These are phyloP conservation scores for Xanthoconium stramineum DNA, from an alignment of 768 basidiomycete genomes.

Conservation along the genomic window DNA sequence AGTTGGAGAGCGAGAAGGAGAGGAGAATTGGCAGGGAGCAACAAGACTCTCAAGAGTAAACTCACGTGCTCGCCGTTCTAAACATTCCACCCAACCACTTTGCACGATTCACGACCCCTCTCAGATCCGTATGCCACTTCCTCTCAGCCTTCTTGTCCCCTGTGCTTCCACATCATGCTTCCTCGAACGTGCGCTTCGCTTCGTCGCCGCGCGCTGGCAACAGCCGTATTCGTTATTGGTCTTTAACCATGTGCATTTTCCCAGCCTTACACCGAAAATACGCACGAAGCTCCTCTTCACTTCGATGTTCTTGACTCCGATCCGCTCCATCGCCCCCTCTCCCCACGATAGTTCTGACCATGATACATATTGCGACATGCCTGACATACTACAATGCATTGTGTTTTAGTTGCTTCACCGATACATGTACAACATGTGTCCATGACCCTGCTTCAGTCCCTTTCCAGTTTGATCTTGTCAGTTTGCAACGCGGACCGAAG, in stretches of 20 bases:
- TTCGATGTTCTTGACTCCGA: conserved; percentile 30
- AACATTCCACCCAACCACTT: conserved; percentile 1
- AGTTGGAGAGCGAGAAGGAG: conserved; percentile 95
- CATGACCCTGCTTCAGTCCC: conserved; percentile 10
- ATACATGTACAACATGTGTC: conserved; percentile 26
- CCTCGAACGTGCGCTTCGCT: conserved; percentile 6
- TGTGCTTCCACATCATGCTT: conserved; percentile 13
- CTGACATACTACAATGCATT: conserved; percentile 34
- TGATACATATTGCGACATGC: conserved; percentile 26
- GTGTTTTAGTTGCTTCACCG: conserved; percentile 25
- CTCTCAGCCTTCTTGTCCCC: conserved; percentile 29
- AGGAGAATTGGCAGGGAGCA: conserved; percentile 83
- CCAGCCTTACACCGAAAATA: conserved; percentile 20
- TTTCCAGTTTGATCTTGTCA: conserved; percentile 3
- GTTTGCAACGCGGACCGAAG: background rate
- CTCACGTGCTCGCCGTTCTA: background rate
- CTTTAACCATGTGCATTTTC: conserved; percentile 24
- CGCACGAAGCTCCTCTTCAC: conserved; percentile 17
- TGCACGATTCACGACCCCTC: conserved; percentile 18
- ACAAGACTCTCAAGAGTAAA: conserved; percentile 58
- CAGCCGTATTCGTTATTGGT: conserved; percentile 23
- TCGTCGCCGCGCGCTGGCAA: conserved; percentile 12
- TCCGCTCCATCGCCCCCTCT: conserved; percentile 15
- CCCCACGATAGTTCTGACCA: conserved; percentile 22
- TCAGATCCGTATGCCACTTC: conserved; percentile 25